Conservation (phyloP, 2,329 filamentous ascomycete species). For the Venturia aucupariae region DNA sequence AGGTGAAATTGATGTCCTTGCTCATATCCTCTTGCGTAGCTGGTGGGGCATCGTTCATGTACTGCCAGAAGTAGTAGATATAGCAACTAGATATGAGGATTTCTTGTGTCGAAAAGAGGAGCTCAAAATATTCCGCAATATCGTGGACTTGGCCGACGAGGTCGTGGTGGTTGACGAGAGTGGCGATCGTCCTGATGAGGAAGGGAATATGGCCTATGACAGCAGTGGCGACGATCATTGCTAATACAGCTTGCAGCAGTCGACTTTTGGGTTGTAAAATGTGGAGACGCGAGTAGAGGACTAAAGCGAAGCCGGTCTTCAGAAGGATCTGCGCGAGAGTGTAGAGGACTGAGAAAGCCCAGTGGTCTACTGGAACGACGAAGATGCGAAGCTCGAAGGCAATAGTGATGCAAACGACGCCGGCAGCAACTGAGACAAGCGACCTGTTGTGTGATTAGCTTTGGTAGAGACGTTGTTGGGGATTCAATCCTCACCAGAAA, state of each 20-base stretch:
- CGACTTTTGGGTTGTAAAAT: background rate
- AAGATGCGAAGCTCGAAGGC: background rate
- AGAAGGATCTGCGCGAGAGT: background rate
- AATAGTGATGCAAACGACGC: background rate
- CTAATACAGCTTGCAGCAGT: background rate
- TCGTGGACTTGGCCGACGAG: background rate
- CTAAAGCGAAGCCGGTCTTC: background rate
- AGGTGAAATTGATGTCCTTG: background rate
- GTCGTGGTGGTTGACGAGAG: background rate
- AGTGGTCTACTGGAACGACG: background rate
- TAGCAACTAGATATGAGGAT: background rate
- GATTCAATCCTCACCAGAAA: background rate
- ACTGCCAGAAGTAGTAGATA: constrained; percentile 1
- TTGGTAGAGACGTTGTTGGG: background rate
- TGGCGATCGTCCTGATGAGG: background rate
- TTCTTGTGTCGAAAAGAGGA: constrained; percentile 1
- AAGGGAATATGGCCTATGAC: background rate
- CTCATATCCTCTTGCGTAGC: background rate
- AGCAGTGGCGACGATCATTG: background rate
- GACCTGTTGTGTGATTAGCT: background rate
- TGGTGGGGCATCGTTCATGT: background rate
- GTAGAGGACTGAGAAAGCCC: background rate
- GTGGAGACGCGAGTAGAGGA: constrained; percentile 3
- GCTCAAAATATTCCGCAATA: background rate
- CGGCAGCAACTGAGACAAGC: background rate